Conservation (phyloP, 176 grass and related monocot genomes). For the Pontederia crassipes region DNA sequence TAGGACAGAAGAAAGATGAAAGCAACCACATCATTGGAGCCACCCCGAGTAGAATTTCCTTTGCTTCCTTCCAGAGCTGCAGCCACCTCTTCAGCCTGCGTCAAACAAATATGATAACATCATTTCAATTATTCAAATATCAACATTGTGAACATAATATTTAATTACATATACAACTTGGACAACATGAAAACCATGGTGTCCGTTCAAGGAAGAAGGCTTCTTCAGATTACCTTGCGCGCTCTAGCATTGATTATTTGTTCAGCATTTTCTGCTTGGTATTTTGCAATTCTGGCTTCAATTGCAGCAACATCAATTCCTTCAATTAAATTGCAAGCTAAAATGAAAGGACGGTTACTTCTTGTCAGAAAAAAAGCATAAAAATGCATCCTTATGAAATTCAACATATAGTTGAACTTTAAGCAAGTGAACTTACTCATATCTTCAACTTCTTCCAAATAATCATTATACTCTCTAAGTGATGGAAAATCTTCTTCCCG, state of each 20-base stretch:
- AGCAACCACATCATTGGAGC: slow-evolving; percentile 47
- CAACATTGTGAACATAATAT: neutral
- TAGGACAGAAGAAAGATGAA: neutral
- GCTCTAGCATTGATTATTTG: slow-evolving; percentile 65
- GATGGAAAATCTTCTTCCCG: slow-evolving; percentile 64
- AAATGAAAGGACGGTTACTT: slow-evolving; percentile 7
- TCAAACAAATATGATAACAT: slow-evolving; percentile 1
- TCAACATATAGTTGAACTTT: neutral
- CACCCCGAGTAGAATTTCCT: slow-evolving; percentile 42
- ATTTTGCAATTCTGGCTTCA: slow-evolving; percentile 65
- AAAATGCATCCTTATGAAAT: too few species aligned
- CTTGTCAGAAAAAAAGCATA: slow-evolving; percentile 1
- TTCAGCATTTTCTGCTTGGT: slow-evolving; percentile 68
- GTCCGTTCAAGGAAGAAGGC: neutral
- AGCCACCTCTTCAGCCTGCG: slow-evolving; percentile 87
- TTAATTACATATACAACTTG: neutral
- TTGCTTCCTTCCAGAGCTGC: slow-evolving; percentile 60
- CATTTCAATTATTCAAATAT: neutral
- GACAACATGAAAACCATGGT: neutral
- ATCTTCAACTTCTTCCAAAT: slow-evolving; percentile 92
- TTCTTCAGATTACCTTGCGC: slow-evolving; percentile 44
- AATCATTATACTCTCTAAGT: slow-evolving; percentile 87
- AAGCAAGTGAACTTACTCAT: slow-evolving; percentile 50
- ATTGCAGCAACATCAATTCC: slow-evolving; percentile 63
- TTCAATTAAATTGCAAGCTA: slow-evolving; percentile 70